These are phyloP conservation scores for Eucalyptus erythrocorys DNA, from an alignment of 345 rosid species.

Conservation along the genomic window DNA sequence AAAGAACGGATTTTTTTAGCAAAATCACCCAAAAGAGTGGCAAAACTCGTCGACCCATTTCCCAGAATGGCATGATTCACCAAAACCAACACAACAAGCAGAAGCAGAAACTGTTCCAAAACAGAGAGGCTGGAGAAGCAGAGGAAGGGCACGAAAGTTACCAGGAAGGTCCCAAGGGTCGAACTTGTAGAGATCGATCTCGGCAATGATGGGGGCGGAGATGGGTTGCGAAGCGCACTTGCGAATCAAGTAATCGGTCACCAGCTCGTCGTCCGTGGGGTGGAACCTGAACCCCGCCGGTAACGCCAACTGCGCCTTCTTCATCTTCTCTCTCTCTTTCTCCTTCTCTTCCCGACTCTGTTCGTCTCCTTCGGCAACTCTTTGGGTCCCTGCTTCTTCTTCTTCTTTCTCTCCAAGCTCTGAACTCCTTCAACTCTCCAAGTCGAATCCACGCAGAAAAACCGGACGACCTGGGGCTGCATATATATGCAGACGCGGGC, in stretches of 20 bases:
- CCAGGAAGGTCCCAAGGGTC: constrained; percentile 23
- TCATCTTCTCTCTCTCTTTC: neutral
- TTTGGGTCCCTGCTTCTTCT: neutral
- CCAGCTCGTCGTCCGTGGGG: constrained; percentile 91
- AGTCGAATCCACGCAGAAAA: neutral
- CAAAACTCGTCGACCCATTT: neutral
- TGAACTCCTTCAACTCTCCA: neutral
- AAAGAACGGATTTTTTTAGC: neutral
- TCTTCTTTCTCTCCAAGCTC: neutral
- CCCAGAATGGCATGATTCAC: neutral
- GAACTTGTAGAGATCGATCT: constrained; percentile 77
- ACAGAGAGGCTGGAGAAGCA: neutral
- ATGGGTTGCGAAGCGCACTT: constrained; percentile 55
- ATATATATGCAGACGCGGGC: neutral
- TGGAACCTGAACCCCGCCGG: constrained; percentile 95
- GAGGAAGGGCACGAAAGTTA: constrained; percentile 2
- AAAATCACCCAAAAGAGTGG: neutral
- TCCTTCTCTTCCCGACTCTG: neutral
- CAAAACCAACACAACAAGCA: neutral
- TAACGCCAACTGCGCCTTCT: constrained; percentile 27
- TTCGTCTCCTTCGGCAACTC: neutral
- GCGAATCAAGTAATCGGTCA: constrained; percentile 57
- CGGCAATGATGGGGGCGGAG: constrained; percentile 65
- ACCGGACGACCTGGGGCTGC: neutral
- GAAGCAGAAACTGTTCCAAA: neutral